Percentiles rank a stretch among this genome's conserved stretches.
Conservation (phyloP, 1,284 basidiomycete species). For the Irpex sp. region DNA sequence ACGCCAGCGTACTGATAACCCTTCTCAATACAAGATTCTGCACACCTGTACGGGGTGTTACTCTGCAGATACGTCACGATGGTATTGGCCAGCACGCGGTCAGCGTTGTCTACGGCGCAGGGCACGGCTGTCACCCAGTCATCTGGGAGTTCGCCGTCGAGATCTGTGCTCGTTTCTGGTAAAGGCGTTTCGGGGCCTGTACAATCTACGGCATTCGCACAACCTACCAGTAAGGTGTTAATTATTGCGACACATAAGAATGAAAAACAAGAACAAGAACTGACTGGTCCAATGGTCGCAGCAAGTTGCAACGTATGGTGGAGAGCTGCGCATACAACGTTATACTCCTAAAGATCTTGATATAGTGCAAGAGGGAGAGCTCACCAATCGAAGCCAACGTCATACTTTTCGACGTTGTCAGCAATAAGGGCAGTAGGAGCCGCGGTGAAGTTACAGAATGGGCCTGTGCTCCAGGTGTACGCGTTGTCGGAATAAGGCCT, state of each 20-base stretch:
- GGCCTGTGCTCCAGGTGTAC: neutral
- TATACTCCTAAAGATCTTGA: neutral
- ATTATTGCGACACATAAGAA: neutral
- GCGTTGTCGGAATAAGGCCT: slow-evolving; percentile 10
- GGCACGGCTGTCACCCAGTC: slow-evolving; percentile 7
- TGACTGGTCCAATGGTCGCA: neutral
- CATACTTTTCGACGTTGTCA: slow-evolving; percentile 7
- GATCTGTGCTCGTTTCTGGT: neutral
- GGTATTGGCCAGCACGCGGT: slow-evolving; percentile 9
- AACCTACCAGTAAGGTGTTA: neutral
- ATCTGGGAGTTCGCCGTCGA: neutral
- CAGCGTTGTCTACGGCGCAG: slow-evolving; percentile 10
- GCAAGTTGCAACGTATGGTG: neutral
- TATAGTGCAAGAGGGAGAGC: neutral
- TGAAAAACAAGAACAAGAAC: neutral
- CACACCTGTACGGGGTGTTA: slow-evolving; percentile 6
- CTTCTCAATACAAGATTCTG: neutral
- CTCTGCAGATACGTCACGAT: slow-evolving; percentile 1
- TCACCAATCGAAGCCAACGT: slow-evolving; percentile 2
- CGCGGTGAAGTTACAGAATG: slow-evolving; percentile 1
- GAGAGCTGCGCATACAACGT: neutral
- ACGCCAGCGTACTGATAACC: slow-evolving; percentile 11
- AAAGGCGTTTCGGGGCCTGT: slow-evolving; percentile 6
- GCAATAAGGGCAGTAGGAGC: slow-evolving; percentile 4
- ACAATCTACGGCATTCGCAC: slow-evolving; percentile 9